Evolutionary conservation across 441 rosid species (phyloP).

Genomic region (Adansonia grandidieri): DNA sequence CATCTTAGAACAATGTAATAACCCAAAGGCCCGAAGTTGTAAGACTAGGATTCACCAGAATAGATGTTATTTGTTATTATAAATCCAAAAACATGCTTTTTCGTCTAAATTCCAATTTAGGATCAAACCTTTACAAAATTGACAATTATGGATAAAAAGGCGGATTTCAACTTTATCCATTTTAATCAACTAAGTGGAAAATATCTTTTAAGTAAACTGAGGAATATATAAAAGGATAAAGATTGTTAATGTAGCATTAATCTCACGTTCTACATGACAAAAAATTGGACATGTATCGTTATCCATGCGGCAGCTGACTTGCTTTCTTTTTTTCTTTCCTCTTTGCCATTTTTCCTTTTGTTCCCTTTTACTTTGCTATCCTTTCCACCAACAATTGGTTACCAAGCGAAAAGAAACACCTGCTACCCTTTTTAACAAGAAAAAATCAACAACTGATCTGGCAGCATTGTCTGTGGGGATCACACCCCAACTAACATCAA

Average conservation of each 20-base stretch:
- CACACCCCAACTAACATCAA: not conserved
- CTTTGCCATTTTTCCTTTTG: not conserved
- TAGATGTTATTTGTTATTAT: not conserved
- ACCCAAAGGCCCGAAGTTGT: not conserved
- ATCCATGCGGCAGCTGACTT: not conserved
- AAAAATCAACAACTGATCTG: not conserved
- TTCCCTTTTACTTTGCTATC: not conserved
- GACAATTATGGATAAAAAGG: not conserved
- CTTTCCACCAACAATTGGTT: not conserved
- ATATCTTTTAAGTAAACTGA: not conserved
- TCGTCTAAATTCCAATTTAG: not conserved
- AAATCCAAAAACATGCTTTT: not conserved
- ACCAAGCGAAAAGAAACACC: too few relatives aligned
- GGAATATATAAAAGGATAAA: not conserved
- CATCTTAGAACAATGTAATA: not conserved
- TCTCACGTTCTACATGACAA: not conserved
- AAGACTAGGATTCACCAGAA: not conserved
- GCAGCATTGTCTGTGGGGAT: not conserved
- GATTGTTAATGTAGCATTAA: not conserved
- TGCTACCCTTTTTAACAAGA: not conserved
- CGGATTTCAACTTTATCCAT: not conserved
- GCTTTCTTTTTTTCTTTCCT: not conserved
- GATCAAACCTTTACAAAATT: not conserved
- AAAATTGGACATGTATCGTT: not conserved
- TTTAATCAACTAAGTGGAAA: not conserved